Conservation (phyloP, 2,329 filamentous ascomycete species). For the Cladorrhinum sp. region DNA sequence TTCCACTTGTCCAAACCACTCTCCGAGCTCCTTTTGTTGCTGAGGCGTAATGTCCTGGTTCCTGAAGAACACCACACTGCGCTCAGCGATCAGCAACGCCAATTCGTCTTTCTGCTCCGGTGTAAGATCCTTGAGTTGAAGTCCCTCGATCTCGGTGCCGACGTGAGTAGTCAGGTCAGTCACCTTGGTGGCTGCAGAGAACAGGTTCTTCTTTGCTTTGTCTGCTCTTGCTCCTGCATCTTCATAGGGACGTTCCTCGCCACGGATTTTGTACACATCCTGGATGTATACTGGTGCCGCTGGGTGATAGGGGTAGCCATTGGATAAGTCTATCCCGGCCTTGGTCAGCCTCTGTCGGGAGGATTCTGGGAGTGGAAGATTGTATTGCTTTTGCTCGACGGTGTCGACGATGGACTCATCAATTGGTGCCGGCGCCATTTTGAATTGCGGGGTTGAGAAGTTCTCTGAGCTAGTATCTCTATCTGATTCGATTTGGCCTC, state of each 20-base stretch:
- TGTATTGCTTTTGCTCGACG: conserved; percentile 61
- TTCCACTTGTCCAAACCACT: conserved; percentile 63
- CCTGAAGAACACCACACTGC: conserved; percentile 66
- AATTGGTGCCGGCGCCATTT: conserved; percentile 57
- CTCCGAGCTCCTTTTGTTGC: conserved; percentile 60
- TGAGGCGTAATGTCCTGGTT: conserved; percentile 60
- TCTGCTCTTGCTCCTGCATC: conserved; percentile 65
- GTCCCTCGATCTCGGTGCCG: conserved; percentile 61
- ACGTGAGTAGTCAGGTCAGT: conserved; percentile 60
- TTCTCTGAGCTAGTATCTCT: background rate
- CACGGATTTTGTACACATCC: conserved; percentile 64
- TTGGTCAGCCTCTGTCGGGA: conserved; percentile 60
- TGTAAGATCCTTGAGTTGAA: conserved; percentile 61
- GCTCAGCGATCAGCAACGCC: conserved; percentile 59
- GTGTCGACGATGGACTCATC: conserved; percentile 62
- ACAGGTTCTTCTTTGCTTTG: conserved; percentile 58
- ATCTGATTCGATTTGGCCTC: background rate
- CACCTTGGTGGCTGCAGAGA: conserved; percentile 61
- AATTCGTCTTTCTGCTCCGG: conserved; percentile 60
- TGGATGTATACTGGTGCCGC: conserved; percentile 65
- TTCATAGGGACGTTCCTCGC: conserved; percentile 51
- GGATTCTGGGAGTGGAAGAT: conserved; percentile 56
- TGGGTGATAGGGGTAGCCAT: conserved; percentile 69
- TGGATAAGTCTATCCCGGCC: conserved; percentile 65
- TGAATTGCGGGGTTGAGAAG: conserved; percentile 1